Conservation (phyloP, 2,329 filamentous ascomycete species). For the Fusarium piperis region DNA sequence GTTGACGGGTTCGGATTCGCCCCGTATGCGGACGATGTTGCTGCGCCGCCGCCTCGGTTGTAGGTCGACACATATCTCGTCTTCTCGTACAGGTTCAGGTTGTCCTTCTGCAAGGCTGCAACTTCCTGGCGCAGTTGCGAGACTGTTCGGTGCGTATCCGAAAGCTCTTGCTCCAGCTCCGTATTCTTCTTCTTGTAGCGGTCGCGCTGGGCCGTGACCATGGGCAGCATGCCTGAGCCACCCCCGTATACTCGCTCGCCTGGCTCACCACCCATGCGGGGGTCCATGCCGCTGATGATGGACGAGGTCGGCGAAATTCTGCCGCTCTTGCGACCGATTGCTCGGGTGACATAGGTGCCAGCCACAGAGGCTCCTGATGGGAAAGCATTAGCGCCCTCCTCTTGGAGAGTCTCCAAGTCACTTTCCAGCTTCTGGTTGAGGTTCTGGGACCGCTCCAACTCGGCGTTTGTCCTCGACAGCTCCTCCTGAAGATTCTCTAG, state of each 20-base stretch:
- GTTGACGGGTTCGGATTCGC: constrained; percentile 81
- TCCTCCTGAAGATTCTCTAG: constrained; percentile 85
- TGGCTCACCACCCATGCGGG: constrained; percentile 58
- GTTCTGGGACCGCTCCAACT: constrained; percentile 84
- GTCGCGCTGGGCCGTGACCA: constrained; percentile 97
- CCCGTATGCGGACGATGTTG: constrained; percentile 72
- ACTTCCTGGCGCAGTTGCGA: constrained; percentile 91
- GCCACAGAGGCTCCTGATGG: constrained; percentile 92
- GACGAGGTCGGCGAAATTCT: constrained; percentile 91
- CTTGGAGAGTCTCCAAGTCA: constrained; percentile 87
- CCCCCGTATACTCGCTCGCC: constrained; percentile 72
- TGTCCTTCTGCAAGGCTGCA: constrained; percentile 92
- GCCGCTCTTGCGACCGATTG: constrained; percentile 71
- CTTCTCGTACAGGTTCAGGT: constrained; percentile 96
- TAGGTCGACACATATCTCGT: constrained; percentile 96
- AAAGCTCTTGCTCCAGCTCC: constrained; percentile 89
- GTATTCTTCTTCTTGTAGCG: constrained; percentile 97
- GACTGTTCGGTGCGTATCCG: constrained; percentile 82
- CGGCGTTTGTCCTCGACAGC: constrained; percentile 81
- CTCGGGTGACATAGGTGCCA: constrained; percentile 81
- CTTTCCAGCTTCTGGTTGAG: constrained; percentile 91
- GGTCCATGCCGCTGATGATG: constrained; percentile 97
- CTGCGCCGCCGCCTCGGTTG: constrained; percentile 73
- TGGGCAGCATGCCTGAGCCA: constrained; percentile 90
- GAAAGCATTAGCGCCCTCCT: constrained; percentile 83